Evolutionary conservation across 768 basidiomycete genomes (phyloP), one percentile per base, ranked within the genome.

Genomic region (Rossbeevera mucosa): DNA sequence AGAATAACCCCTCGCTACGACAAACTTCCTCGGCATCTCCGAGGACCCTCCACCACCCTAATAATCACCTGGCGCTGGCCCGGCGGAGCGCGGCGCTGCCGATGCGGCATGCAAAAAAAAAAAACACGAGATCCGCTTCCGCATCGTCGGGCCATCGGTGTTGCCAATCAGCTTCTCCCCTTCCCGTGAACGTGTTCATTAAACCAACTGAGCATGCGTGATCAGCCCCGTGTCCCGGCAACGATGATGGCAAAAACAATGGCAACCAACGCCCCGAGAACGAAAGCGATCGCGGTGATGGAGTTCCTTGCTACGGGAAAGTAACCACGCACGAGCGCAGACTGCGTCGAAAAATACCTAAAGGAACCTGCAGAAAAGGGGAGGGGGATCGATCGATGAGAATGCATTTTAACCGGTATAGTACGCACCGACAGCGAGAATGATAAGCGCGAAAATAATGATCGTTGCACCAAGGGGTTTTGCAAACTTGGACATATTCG

Each of bases 311-410:
- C 78, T n/a, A 75, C 74, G 3, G 82, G 81, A 57, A 81, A 84
- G 43, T 72, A 59, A 8, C 80, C 80, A 33, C 74, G 71, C 2
- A 73, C 69, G 50, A 84, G 71, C 7, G 77, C 75, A 0, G 64
- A 59, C 59, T 84, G 82, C 4, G 82, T 72, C 1, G 64, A 59
- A 60, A 82, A 83, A 60, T 80, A 84, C n/a, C 82, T 73, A 11
- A 61, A 48, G 13, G 77, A 61, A 14, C 81, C 82, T 84, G 5
- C 7, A 14, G 7, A 41, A 13, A 8, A 14, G 22, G n/a, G 13
- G 20, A 12, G 3, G 13, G 7, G 12, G 48, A 48, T 12, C 12
- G 22, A 24, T 7, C 16, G n/a, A 28, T 42, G 48, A 46, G 47
- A 43, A 9, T 14, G 26, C 40, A n/a, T 11, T 29, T 5, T 21